Conservation (phyloP, 495 filamentous ascomycete species). For the Penicillium turbatum region DNA sequence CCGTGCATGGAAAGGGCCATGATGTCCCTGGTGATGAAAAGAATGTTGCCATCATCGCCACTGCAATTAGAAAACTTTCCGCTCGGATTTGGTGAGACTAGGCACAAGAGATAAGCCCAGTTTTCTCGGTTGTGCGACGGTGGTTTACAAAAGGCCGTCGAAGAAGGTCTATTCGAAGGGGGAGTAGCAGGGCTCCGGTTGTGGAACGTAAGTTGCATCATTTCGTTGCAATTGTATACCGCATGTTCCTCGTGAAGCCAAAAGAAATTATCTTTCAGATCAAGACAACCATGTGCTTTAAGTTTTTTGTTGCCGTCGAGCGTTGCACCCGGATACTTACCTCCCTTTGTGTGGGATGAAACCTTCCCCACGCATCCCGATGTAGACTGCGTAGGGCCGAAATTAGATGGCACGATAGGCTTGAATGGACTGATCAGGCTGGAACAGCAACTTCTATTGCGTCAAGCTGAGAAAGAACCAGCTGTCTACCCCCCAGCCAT, state of each 20-base stretch:
- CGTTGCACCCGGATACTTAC: slow-evolving; percentile 9
- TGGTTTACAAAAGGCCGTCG: neutral
- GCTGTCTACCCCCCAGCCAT: too few relatives aligned
- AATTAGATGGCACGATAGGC: neutral
- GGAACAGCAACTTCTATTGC: neutral
- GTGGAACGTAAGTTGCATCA: neutral
- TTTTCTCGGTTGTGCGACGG: neutral
- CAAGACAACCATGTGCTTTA: neutral
- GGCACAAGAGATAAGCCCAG: neutral
- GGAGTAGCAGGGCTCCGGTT: neutral
- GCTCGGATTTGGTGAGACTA: slow-evolving; percentile 17
- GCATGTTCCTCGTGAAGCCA: neutral
- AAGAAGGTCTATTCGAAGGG: neutral
- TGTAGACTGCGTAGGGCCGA: neutral
- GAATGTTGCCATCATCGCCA: slow-evolving; percentile 25
- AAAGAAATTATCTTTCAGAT: neutral
- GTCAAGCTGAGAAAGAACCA: neutral
- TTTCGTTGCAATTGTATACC: neutral
- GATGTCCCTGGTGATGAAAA: slow-evolving; percentile 30
- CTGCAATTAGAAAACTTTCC: slow-evolving; percentile 24
- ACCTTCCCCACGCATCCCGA: neutral
- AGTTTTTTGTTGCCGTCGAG: slow-evolving; percentile 1
- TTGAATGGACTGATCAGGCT: neutral
- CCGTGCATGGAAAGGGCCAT: slow-evolving; percentile 32
- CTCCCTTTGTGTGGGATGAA: neutral